These are phyloP conservation scores for Trichoderma gamsii DNA, from an alignment of 495 filamentous ascomycete species.

Conservation along the genomic window DNA sequence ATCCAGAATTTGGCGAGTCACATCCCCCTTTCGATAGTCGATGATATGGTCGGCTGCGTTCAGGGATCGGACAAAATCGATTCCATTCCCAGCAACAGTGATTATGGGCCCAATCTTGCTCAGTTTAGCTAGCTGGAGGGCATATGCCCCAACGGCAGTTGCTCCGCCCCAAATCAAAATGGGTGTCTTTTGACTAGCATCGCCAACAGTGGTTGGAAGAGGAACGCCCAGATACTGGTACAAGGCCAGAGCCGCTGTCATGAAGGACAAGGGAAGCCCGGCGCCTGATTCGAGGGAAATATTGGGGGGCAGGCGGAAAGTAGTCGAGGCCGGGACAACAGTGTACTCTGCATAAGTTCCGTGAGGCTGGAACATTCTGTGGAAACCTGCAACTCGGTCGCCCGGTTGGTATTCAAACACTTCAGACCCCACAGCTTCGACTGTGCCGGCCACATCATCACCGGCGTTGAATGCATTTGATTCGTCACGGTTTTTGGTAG, in stretches of 20 bases:
- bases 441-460: conserved; percentile 39
- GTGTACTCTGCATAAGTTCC: conserved; percentile 39
- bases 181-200: conserved; percentile 18
- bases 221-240: conserved; percentile 29
- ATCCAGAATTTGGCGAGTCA: conserved; percentile 28
- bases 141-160: conserved; percentile 36
- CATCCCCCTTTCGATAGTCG: conserved; percentile 37
- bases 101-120: conserved; percentile 35
- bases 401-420: conserved; percentile 38
- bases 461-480: conserved; percentile 28
- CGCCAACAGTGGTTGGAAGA: conserved; percentile 18
- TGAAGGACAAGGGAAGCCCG: conserved; percentile 35
- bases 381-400: conserved; percentile 39
- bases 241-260: conserved; percentile 37
- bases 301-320: conserved; percentile 34
- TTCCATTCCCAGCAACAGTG: conserved; percentile 29
- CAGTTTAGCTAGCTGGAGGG: conserved; percentile 36
- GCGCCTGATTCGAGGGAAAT: conserved; percentile 40
- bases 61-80: conserved; percentile 30
- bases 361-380: conserved; percentile 24
- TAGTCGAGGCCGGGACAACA: conserved; percentile 32
- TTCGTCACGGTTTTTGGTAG: conserved; percentile 7
- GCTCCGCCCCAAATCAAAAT: conserved; percentile 38
- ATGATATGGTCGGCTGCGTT: conserved; percentile 32
- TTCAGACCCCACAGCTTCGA: conserved; percentile 32